A percentile compares a stretch with the other conserved stretches of the same genome.
Conservation (phyloP, 257 asterid species). For the Scutellaria galericulata region DNA sequence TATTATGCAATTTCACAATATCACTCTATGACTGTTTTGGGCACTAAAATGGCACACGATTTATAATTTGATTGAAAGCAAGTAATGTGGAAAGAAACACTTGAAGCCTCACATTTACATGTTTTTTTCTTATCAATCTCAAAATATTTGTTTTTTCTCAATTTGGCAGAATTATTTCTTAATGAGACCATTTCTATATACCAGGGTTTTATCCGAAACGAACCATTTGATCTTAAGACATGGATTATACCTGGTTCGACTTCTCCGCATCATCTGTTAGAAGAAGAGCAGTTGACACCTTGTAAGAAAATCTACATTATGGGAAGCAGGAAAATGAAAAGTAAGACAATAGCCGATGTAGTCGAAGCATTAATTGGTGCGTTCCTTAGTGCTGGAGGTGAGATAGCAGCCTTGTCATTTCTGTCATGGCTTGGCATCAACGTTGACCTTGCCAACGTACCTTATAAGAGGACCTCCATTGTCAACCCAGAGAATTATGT, state of each 20-base stretch:
- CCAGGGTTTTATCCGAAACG: slow-evolving; percentile 79
- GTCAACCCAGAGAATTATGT: slow-evolving; percentile 53
- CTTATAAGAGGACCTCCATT: slow-evolving; percentile 50
- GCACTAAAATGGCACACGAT: too few relatives aligned
- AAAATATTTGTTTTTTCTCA: background rate
- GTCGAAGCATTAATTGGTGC: slow-evolving; percentile 95
- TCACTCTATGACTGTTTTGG: background rate
- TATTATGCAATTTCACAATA: background rate
- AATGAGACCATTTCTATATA: slow-evolving; percentile 6
- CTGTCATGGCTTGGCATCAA: slow-evolving; percentile 76
- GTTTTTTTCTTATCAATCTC: background rate
- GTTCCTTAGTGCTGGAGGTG: slow-evolving; percentile 69
- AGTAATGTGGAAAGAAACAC: background rate
- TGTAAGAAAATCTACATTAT: slow-evolving; percentile 44
- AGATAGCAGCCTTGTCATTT: slow-evolving; percentile 66
- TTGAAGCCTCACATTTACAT: background rate
- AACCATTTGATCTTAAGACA: slow-evolving; percentile 68
- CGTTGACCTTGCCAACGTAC: slow-evolving; percentile 47
- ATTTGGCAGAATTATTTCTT: slow-evolving; percentile 11
- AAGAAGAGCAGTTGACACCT: slow-evolving; percentile 41
- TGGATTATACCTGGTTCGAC: slow-evolving; percentile 74
- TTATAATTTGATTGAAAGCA: background rate
- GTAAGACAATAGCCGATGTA: slow-evolving; percentile 73
- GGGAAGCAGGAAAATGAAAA: slow-evolving; percentile 44
- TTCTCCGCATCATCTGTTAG: slow-evolving; percentile 35